A percentile compares a stretch with the other conserved stretches of the same genome.
Evolutionary conservation across 2,329 filamentous ascomycete species (phyloP).

Genomic region (Fusarium newnesense): DNA sequence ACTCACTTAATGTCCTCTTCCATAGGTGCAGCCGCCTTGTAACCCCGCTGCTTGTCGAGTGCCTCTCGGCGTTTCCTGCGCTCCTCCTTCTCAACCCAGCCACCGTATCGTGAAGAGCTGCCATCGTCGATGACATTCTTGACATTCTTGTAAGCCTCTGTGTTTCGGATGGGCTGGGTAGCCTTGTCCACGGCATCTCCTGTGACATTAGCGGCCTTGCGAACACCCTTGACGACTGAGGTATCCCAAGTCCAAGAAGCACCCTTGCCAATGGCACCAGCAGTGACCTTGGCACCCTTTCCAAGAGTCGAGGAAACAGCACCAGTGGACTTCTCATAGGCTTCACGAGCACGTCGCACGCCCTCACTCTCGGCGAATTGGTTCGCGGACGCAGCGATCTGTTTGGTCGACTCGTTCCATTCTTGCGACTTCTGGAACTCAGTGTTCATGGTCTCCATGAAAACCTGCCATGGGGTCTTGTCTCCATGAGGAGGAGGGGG

Average conservation of each 20-base stretch:
- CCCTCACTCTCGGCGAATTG: slow-evolving; percentile 94
- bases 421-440: slow-evolving; percentile 98
- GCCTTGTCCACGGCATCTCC: slow-evolving; percentile 90
- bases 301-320: slow-evolving; percentile 82
- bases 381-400: slow-evolving; percentile 86
- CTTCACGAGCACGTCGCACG: slow-evolving; percentile 84
- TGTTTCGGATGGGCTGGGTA: slow-evolving; percentile 93
- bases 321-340: slow-evolving; percentile 87
- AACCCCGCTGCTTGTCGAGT: slow-evolving; percentile 70
- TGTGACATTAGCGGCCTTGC: slow-evolving; percentile 86
- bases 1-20: slow-evolving; percentile 91
- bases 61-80: slow-evolving; percentile 81
- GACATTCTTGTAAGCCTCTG: slow-evolving; percentile 92
- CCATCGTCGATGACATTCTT: slow-evolving; percentile 98
- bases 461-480: slow-evolving; percentile 99
- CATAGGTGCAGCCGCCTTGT: slow-evolving; percentile 64
- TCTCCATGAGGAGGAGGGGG: slow-evolving; percentile 96
- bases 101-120: slow-evolving; percentile 93
- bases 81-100: slow-evolving; percentile 97
- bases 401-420: slow-evolving; percentile 99
- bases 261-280: slow-evolving; percentile 86
- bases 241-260: slow-evolving; percentile 99
- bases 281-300: slow-evolving; percentile 85
- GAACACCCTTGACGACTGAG: slow-evolving; percentile 87
- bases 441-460: slow-evolving; percentile 91